phyloP scores from a whole-genome alignment of 1,284 basidiomycete genomes.

The Ustilago trichophora region DNA sequence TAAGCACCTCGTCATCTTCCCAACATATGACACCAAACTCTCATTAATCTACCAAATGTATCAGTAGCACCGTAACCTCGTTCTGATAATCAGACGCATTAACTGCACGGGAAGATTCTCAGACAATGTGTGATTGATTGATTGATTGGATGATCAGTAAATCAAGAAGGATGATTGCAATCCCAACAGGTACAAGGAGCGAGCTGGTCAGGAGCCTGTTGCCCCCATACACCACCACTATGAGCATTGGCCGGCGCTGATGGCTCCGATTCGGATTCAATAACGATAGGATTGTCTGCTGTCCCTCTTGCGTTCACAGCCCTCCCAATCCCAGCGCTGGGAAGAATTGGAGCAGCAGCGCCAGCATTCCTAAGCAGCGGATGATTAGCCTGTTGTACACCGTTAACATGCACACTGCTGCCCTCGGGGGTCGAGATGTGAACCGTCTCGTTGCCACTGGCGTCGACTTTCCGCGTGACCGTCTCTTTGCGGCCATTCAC shows the following conservation, averaged over 20 bases:
- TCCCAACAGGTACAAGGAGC: too few species aligned
- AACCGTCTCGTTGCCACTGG: conserved; percentile 52
- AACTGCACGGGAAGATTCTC: background rate
- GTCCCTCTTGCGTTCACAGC: background rate
- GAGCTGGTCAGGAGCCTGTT: too few species aligned
- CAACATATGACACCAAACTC: too few species aligned
- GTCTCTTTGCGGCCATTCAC: conserved; percentile 58
- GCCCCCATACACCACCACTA: too few species aligned
- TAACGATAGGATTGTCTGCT: conserved; percentile 25
- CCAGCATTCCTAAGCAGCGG: conserved; percentile 23
- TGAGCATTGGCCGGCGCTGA: too few species aligned
- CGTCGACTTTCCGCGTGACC: conserved; percentile 53
- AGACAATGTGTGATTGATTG: too few species aligned
- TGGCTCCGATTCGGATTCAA: conserved; percentile 22
- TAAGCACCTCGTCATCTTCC: background rate
- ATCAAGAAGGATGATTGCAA: too few species aligned
- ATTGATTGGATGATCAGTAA: too few species aligned
- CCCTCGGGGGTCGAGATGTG: conserved; percentile 52
- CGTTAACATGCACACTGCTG: conserved; percentile 53
- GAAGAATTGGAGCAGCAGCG: background rate
- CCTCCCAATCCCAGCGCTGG: background rate
- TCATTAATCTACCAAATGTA: conserved; percentile 3
- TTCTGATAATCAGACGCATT: conserved; percentile 2
- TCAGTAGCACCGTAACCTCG: conserved; percentile 2
- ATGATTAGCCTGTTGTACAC: conserved; percentile 45